A percentile compares a stretch with the other conserved stretches of the same genome.
phyloP scores from a whole-genome alignment of 2,329 filamentous ascomycete genomes.

The Westerdykella sp. region DNA sequence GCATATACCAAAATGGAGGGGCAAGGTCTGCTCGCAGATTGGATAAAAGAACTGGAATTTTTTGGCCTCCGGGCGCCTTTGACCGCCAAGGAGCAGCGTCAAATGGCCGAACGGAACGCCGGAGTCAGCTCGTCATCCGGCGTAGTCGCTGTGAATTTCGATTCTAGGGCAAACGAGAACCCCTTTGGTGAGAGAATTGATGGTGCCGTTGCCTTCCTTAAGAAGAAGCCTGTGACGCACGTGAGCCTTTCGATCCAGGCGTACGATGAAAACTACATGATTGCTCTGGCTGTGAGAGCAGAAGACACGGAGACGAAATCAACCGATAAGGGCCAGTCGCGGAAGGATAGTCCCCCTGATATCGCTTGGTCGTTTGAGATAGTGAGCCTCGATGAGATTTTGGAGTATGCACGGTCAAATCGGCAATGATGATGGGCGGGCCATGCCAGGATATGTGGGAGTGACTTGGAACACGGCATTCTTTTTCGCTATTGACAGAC shows the following conservation, averaged over 20 bases:
- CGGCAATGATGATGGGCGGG: too few relatives aligned
- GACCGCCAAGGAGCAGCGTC: conserved; percentile 24
- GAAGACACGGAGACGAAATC: conserved; percentile 6
- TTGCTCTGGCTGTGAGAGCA: conserved; percentile 48
- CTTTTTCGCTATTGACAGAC: too few relatives aligned
- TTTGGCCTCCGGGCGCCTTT: conserved; percentile 54
- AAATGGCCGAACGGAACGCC: background rate
- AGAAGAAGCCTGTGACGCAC: conserved; percentile 44
- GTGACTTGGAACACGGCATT: too few relatives aligned
- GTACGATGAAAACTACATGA: conserved; percentile 54
- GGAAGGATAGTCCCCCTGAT: too few relatives aligned
- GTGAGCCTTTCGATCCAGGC: conserved; percentile 54
- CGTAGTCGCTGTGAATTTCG: too few relatives aligned
- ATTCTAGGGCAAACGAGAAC: conserved; percentile 17
- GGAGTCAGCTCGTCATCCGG: too few relatives aligned
- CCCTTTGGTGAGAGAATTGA: conserved; percentile 43
- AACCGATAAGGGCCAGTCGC: too few relatives aligned
- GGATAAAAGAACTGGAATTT: conserved; percentile 67
- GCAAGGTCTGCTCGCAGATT: conserved; percentile 66
- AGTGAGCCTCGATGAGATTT: too few relatives aligned
- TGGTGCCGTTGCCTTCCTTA: conserved; percentile 47
- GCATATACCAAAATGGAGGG: conserved; percentile 79
- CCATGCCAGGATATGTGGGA: too few relatives aligned
- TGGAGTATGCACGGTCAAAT: too few relatives aligned
- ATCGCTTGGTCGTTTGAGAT: too few relatives aligned